Conservation (phyloP, 176 grass and related monocot genomes). For the Oryza glaberrima region DNA sequence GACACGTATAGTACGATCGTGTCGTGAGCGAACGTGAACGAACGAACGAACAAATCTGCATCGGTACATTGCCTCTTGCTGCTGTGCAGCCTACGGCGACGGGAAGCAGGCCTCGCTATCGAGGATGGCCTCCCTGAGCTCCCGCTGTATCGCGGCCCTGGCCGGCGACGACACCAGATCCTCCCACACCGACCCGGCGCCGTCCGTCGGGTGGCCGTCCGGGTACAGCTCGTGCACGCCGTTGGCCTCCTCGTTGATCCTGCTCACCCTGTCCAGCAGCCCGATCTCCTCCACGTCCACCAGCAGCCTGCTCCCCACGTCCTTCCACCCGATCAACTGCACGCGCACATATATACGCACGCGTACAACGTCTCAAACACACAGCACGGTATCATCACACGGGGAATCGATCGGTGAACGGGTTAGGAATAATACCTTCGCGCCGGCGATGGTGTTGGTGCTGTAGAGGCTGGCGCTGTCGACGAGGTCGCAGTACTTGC, state of each 20-base stretch:
- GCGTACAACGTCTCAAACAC: neutral
- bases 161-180: conserved; percentile 61
- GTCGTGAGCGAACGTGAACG: neutral
- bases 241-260: conserved; percentile 68
- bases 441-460: conserved; percentile 72
- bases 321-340: conserved; percentile 88
- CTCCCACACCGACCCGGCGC: conserved; percentile 60
- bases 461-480: conserved; percentile 88
- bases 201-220: conserved; percentile 48
- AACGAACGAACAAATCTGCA: neutral
- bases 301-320: conserved; percentile 61
- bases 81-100: conserved; percentile 37
- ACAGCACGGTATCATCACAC: too few species aligned
- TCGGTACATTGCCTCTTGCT: neutral
- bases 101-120: conserved; percentile 67
- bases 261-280: conserved; percentile 66
- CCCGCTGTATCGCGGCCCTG: conserved; percentile 54
- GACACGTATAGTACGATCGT: neutral
- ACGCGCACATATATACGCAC: neutral
- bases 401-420: neutral
- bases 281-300: conserved; percentile 72
- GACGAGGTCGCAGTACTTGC: conserved; percentile 76
- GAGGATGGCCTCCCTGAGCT: conserved; percentile 67
- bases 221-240: conserved; percentile 85
- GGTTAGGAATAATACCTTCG: conserved; percentile 50